Conservation (phyloP, 2,329 filamentous ascomycete genomes). For the Eutypa lata region DNA sequence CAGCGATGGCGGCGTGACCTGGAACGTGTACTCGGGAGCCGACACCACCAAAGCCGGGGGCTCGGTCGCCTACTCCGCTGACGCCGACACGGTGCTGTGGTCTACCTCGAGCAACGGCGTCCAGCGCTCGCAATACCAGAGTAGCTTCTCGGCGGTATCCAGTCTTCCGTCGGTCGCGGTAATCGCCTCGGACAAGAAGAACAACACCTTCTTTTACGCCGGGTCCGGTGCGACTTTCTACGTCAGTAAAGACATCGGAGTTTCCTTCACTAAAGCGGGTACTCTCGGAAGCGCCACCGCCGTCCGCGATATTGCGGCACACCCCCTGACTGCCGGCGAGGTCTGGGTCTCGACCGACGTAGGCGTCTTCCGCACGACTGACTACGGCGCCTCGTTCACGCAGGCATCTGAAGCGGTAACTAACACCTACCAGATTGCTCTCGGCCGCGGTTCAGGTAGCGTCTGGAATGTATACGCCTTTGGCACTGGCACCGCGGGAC, state of each 20-base stretch:
- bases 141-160: constrained; percentile 42
- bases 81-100: constrained; percentile 48
- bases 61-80: constrained; percentile 47
- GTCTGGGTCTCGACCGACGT: constrained; percentile 55
- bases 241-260: constrained; percentile 45
- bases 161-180: constrained; percentile 42
- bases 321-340: constrained; percentile 57
- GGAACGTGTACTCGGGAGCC: constrained; percentile 45
- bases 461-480: constrained; percentile 48
- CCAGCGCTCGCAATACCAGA: constrained; percentile 38
- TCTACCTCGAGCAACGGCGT: constrained; percentile 39
- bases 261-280: constrained; percentile 40
- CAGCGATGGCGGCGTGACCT: constrained; percentile 46
- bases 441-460: constrained; percentile 37
- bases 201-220: constrained; percentile 51
- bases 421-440: constrained; percentile 39
- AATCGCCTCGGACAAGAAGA: constrained; percentile 53
- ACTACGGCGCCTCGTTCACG: constrained; percentile 48
- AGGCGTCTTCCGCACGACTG: constrained; percentile 51
- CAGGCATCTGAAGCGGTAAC: constrained; percentile 33
- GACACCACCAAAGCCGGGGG: constrained; percentile 42
- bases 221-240: constrained; percentile 46
- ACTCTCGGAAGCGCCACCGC: constrained; percentile 36
- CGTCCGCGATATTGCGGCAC: constrained; percentile 53
- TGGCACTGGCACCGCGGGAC: constrained; percentile 39